These are phyloP conservation scores for Lactarius deliciosus DNA, from an alignment of 768 basidiomycete species.

Conservation along the genomic window DNA sequence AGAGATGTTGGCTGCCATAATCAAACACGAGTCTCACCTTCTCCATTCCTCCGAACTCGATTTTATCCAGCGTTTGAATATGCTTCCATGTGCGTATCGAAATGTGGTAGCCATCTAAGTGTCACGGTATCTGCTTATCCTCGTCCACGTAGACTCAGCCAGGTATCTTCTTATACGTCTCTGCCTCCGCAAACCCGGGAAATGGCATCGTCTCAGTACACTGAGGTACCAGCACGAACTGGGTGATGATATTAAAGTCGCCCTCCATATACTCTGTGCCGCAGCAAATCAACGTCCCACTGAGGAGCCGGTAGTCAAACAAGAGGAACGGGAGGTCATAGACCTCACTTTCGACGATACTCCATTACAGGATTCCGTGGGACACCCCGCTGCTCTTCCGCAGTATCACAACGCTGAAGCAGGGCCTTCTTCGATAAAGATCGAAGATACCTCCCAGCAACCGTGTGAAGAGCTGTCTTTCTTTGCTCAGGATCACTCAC, in stretches of 20 bases:
- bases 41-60: conserved; percentile 50
- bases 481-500: conserved; percentile 43
- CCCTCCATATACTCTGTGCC: conserved; percentile 47
- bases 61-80: conserved; percentile 43
- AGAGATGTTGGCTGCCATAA: conserved; percentile 59
- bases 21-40: conserved; percentile 51
- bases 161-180: conserved; percentile 64
- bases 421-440: conserved; percentile 18
- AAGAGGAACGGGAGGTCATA: conserved; percentile 37
- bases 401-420: conserved; percentile 11
- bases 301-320: conserved; percentile 23
- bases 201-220: conserved; percentile 50
- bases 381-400: not conserved
- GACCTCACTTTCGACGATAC: conserved; percentile 40
- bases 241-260: conserved; percentile 41
- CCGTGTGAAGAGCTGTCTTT: conserved; percentile 29
- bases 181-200: conserved; percentile 55
- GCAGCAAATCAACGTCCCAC: conserved; percentile 24
- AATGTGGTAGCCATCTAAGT: not conserved
- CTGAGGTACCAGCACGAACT: conserved; percentile 47
- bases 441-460: conserved; percentile 20
- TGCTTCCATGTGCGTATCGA: conserved; percentile 49
- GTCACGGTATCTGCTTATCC: not conserved
- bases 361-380: conserved; percentile 16
- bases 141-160: conserved; percentile 45